These are phyloP conservation scores for Saccharomycopsis capsularis DNA, from an alignment of 805 yeast genomes.

Conservation along the genomic window DNA sequence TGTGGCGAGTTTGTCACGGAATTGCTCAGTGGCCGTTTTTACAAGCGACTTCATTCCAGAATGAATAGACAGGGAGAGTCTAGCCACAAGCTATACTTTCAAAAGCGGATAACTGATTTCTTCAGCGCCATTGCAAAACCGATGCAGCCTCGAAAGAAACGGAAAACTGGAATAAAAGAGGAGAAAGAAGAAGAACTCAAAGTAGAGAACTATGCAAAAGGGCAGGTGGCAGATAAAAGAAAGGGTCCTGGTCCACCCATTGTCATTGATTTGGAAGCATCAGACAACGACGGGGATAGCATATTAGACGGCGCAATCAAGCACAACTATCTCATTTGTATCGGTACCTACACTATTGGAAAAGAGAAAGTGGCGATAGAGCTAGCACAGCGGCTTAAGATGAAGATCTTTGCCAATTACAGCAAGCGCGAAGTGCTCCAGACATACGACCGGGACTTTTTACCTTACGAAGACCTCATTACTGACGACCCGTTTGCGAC, in stretches of 20 bases:
- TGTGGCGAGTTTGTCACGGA: conserved; percentile 47
- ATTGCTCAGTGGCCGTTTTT: conserved; percentile 23
- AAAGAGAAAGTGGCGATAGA: conserved; percentile 78
- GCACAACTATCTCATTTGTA: conserved; percentile 46
- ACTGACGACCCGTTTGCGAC: conserved; percentile 40
- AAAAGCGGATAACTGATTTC: conserved; percentile 34
- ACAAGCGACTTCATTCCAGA: conserved; percentile 14
- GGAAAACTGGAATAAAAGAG: background rate
- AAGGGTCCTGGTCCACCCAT: too few species aligned
- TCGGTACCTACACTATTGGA: conserved; percentile 91
- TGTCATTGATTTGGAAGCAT: background rate
- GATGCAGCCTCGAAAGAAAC: too few species aligned
- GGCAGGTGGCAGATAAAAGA: too few species aligned
- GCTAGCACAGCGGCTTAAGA: conserved; percentile 43
- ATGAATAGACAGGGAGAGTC: too few species aligned
- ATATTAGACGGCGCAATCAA: background rate
- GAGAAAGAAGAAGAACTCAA: background rate
- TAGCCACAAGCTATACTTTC: conserved; percentile 11
- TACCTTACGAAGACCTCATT: conserved; percentile 23
- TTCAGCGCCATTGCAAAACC: background rate
- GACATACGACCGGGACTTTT: conserved; percentile 28
- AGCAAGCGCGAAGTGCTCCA: conserved; percentile 41
- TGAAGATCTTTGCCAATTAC: conserved; percentile 49
- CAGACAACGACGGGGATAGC: background rate
- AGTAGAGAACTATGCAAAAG: too few species aligned